These are phyloP conservation scores for Coccinonectria pachysandricola DNA, from an alignment of 2,329 filamentous ascomycete genomes.

Conservation along the genomic window DNA sequence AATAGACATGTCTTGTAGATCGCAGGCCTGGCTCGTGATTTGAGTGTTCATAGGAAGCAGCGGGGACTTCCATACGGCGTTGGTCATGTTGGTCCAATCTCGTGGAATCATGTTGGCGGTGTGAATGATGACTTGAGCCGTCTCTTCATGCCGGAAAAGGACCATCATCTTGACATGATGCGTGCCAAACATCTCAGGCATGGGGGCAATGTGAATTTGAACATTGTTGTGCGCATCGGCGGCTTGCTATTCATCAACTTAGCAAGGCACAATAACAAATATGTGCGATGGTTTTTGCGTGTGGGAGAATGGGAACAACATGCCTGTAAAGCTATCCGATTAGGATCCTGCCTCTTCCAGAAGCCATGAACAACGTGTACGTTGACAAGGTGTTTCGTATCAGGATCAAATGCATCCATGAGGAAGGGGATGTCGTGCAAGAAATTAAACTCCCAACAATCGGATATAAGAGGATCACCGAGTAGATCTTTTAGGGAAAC, in stretches of 20 bases:
- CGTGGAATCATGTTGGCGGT: slow-evolving; percentile 85
- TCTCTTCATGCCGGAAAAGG: slow-evolving; percentile 66
- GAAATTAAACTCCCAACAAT: slow-evolving; percentile 63
- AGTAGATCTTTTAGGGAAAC: slow-evolving; percentile 58
- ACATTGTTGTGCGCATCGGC: slow-evolving; percentile 56
- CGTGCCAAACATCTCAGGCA: slow-evolving; percentile 78
- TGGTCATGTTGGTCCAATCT: slow-evolving; percentile 83
- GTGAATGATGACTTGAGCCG: slow-evolving; percentile 71
- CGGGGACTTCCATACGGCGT: slow-evolving; percentile 72
- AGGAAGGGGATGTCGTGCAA: slow-evolving; percentile 51
- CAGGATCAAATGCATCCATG: slow-evolving; percentile 42
- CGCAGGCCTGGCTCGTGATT: slow-evolving; percentile 5
- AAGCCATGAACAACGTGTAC: slow-evolving; percentile 52
- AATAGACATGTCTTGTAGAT: slow-evolving; percentile 6
- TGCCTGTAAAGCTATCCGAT: slow-evolving; percentile 48
- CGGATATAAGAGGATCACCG: slow-evolving; percentile 61
- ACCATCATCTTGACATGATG: slow-evolving; percentile 84
- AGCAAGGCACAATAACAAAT: too few relatives aligned
- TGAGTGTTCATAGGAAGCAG: slow-evolving; percentile 41
- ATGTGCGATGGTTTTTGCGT: too few relatives aligned
- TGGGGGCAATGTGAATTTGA: slow-evolving; percentile 59
- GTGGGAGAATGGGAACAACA: too few relatives aligned
- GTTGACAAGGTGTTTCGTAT: slow-evolving; percentile 36
- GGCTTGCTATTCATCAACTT: slow-evolving; percentile 37
- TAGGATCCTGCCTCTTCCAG: slow-evolving; percentile 56